Evolutionary conservation across 2,329 filamentous ascomycete species (phyloP).

Genomic region (Aspergillus ruber): DNA sequence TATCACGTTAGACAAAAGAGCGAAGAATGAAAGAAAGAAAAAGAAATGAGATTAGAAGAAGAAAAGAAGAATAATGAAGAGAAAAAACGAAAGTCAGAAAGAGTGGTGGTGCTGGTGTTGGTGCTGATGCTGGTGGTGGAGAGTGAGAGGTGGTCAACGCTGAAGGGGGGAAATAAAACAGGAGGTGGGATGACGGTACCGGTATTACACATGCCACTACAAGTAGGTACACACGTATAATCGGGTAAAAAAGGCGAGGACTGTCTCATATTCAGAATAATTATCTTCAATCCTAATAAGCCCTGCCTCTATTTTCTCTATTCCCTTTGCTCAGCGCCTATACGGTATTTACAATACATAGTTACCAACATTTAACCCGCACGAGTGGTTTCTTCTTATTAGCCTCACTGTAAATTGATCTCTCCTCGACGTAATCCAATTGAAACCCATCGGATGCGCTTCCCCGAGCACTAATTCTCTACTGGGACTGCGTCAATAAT

Average conservation of each 20-base stretch:
- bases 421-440: too few species aligned
- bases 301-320: background rate
- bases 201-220: background rate
- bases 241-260: background rate
- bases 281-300: background rate
- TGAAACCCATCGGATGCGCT: too few species aligned
- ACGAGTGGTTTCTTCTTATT: too few species aligned
- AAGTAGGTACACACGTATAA: background rate
- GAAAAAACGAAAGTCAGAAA: background rate
- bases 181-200: background rate
- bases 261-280: too few species aligned
- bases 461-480: too few species aligned
- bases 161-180: background rate
- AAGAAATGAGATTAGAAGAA: background rate
- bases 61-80: background rate
- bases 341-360: too few species aligned
- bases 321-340: too few species aligned
- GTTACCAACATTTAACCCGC: too few species aligned
- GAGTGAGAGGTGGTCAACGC: background rate
- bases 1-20: background rate
- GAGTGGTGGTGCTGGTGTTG: too few species aligned
- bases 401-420: too few species aligned
- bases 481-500: too few species aligned
- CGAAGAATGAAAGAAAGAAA: background rate
- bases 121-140: background rate